Conservation (phyloP, 768 basidiomycete genomes). For the Mrakia gelida region DNA sequence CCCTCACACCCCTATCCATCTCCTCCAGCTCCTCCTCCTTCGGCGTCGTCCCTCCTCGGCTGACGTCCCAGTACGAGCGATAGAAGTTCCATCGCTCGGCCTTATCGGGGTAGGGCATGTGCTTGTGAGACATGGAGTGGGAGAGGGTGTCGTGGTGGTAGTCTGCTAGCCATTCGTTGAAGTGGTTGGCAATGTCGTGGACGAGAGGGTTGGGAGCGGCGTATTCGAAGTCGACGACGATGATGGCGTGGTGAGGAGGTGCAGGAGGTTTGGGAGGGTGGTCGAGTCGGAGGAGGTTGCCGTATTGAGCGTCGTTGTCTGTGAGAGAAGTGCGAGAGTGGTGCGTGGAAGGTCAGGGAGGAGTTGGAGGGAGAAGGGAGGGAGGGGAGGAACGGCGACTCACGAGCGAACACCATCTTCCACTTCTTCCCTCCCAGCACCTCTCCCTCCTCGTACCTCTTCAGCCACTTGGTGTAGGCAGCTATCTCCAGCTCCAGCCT, state of each 20-base stretch:
- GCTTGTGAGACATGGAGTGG: conserved; percentile 44
- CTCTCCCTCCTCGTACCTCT: conserved; percentile 56
- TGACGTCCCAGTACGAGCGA: conserved; percentile 58
- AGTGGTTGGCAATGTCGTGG: conserved; percentile 74
- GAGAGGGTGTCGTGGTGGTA: conserved; percentile 59
- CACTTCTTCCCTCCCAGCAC: conserved; percentile 51
- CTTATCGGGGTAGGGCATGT: conserved; percentile 64
- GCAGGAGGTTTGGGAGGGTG: conserved; percentile 44
- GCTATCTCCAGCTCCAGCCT: conserved; percentile 62
- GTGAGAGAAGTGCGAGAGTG: conserved; percentile 49
- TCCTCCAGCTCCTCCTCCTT: conserved; percentile 52
- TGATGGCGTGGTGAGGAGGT: conserved; percentile 56
- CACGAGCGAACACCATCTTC: conserved; percentile 45
- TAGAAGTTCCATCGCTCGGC: conserved; percentile 80
- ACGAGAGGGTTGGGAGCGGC: conserved; percentile 86
- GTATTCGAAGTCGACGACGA: conserved; percentile 98
- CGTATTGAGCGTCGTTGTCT: conserved; percentile 96
- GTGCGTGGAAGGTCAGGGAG: not conserved
- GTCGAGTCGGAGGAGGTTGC: conserved; percentile 76
- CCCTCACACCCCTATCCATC: conserved; percentile 71
- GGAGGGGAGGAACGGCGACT: conserved; percentile 31
- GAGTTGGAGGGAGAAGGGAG: not conserved
- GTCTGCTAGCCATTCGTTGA: conserved; percentile 89
- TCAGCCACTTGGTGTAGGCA: conserved; percentile 66
- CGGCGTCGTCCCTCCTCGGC: conserved; percentile 36